Conservation (phyloP, 2,329 filamentous ascomycete species). For the Stromatinia cepivora region DNA sequence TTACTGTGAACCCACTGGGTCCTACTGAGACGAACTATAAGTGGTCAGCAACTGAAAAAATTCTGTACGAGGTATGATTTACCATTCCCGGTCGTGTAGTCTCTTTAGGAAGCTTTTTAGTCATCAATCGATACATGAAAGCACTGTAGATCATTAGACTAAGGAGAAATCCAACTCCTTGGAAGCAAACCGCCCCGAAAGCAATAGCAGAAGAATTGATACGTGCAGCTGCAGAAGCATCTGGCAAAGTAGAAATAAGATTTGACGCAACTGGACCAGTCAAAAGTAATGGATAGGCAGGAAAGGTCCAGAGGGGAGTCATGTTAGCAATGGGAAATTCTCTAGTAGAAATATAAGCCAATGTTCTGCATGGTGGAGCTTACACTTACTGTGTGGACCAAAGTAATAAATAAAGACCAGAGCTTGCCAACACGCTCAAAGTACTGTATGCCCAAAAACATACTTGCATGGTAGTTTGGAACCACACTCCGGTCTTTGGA, state of each 20-base stretch:
- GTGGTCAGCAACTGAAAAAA: background rate
- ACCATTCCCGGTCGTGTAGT: slow-evolving; percentile 73
- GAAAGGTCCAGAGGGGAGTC: slow-evolving; percentile 88
- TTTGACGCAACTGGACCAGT: slow-evolving; percentile 69
- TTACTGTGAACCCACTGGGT: slow-evolving; percentile 61
- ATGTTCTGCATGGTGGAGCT: background rate
- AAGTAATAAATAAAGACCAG: slow-evolving; percentile 72
- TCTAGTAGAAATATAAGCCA: slow-evolving; percentile 37
- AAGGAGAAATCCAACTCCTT: slow-evolving; percentile 58
- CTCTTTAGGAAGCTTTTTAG: slow-evolving; percentile 77
- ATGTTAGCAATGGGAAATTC: slow-evolving; percentile 71
- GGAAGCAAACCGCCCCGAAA: slow-evolving; percentile 51
- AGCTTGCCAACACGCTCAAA: slow-evolving; percentile 65
- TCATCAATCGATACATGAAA: slow-evolving; percentile 85
- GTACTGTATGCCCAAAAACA: slow-evolving; percentile 75
- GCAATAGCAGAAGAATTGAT: slow-evolving; percentile 51
- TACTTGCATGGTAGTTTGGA: slow-evolving; percentile 58
- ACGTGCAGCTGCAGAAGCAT: slow-evolving; percentile 40
- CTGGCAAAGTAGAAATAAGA: slow-evolving; percentile 45
- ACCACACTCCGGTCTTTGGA: slow-evolving; percentile 61
- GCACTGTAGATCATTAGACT: slow-evolving; percentile 79
- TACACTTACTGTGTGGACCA: slow-evolving; percentile 58
- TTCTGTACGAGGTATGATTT: slow-evolving; percentile 24
- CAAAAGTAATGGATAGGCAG: slow-evolving; percentile 77
- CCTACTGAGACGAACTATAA: slow-evolving; percentile 74